Conservation (phyloP, 163 green algal species). For the Chlamydomonas reinhardtii region DNA sequence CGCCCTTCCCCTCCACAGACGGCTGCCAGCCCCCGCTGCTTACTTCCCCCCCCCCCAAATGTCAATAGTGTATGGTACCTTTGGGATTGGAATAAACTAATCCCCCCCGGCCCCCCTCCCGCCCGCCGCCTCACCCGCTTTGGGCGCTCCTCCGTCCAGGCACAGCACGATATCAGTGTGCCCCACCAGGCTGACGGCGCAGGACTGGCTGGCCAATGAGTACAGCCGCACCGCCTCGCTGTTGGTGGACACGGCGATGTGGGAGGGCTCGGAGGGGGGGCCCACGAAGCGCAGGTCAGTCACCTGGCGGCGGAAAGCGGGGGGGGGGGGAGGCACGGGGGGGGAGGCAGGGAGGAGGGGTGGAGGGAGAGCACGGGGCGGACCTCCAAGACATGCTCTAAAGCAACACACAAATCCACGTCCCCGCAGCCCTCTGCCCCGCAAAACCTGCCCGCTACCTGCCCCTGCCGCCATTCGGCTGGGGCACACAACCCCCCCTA, state of each 20-base stretch:
- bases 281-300: conserved; percentile 91
- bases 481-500: no score
- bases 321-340: not conserved
- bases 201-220: conserved; percentile 73
- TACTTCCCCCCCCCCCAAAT: no score
- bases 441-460: no score
- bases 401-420: no score
- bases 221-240: conserved; percentile 78
- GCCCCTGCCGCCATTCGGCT: no score
- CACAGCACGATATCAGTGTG: conserved; percentile 77
- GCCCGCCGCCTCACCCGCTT: not conserved
- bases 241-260: conserved; percentile 91
- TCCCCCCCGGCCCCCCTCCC: not conserved
- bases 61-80: no score
- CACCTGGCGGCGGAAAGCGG: conserved; percentile 54
- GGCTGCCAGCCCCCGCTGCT: no score
- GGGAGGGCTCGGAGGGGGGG: conserved; percentile 47
- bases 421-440: no score
- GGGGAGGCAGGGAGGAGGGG: not conserved
- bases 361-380: not conserved
- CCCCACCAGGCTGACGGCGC: conserved; percentile 74
- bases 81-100: no score
- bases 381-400: no score
- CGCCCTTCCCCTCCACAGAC: no score
- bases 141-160: conserved; percentile 50